Evolutionary conservation across 176 grass and related monocot species (phyloP).

Genomic region (Bonia amplexicaulis): DNA sequence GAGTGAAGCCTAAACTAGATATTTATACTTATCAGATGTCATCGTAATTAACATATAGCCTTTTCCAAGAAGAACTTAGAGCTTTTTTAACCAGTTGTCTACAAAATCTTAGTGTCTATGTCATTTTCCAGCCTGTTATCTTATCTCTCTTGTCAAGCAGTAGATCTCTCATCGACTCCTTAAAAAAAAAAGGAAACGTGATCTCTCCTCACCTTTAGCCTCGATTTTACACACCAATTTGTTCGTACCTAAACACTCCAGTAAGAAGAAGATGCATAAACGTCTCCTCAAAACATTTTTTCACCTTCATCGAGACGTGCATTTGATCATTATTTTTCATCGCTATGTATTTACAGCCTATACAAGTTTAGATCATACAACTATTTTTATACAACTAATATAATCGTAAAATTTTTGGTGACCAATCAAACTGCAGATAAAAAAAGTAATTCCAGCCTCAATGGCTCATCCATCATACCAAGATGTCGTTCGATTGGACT

Average conservation of each 20-base stretch:
- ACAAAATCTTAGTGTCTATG: neutral
- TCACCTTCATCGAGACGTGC: too few relatives aligned
- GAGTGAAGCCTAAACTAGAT: too few relatives aligned
- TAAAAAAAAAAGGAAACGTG: neutral
- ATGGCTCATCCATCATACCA: too few relatives aligned
- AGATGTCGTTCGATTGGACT: rapidly evolving
- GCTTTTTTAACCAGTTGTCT: neutral
- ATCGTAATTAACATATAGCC: neutral
- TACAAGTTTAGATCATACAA: too few relatives aligned
- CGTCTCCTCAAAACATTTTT: too few relatives aligned
- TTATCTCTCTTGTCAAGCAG: neutral
- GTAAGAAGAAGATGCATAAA: too few relatives aligned
- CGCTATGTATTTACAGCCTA: too few relatives aligned
- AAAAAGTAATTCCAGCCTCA: too few relatives aligned
- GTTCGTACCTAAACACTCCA: neutral
- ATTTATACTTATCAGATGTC: neutral
- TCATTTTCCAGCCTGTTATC: neutral
- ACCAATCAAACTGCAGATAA: too few relatives aligned
- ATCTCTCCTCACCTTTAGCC: neutral
- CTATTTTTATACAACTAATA: too few relatives aligned
- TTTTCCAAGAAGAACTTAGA: neutral
- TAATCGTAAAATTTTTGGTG: too few relatives aligned
- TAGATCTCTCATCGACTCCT: neutral
- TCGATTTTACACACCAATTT: neutral
- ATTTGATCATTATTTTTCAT: too few relatives aligned